A percentile compares a stretch with the other conserved stretches of the same genome.
These are phyloP conservation scores for Hemisphaericaspora subhashii DNA, from an alignment of 1,139 yeast species.

Conservation along the genomic window DNA sequence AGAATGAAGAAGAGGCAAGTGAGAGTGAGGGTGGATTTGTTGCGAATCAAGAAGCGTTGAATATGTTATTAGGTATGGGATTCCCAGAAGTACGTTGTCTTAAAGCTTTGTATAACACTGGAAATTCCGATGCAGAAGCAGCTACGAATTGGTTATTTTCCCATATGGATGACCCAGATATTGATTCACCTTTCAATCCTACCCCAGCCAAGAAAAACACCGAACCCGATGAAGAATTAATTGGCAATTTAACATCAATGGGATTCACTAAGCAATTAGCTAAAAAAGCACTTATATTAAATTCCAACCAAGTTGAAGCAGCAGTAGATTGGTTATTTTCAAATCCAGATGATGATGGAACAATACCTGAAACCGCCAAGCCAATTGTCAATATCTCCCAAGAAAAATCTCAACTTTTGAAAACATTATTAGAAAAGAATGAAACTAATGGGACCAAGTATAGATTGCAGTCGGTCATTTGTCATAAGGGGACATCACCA, in stretches of 20 bases:
- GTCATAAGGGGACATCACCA: constrained; percentile 93
- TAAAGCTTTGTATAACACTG: constrained; percentile 72
- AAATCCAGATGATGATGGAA: constrained; percentile 64
- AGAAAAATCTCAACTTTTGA: constrained; percentile 20
- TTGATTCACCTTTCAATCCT: constrained; percentile 60
- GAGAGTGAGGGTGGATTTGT: constrained; percentile 34
- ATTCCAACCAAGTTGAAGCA: constrained; percentile 60
- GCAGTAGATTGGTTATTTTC: constrained; percentile 90
- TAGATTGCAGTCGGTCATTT: constrained; percentile 66
- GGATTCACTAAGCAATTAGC: constrained; percentile 71
- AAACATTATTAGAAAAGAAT: constrained; percentile 15
- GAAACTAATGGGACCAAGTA: constrained; percentile 31
- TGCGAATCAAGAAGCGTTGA: constrained; percentile 58
- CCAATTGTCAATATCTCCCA: constrained; percentile 23
- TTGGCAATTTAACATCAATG: constrained; percentile 64
- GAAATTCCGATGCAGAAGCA: constrained; percentile 64
- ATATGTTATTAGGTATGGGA: constrained; percentile 77
- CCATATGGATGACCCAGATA: constrained; percentile 82
- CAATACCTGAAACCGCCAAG: constrained; percentile 18
- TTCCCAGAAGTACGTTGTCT: constrained; percentile 67
- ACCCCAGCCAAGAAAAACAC: constrained; percentile 8
- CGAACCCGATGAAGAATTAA: constrained; percentile 38
- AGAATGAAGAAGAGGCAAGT: constrained; percentile 11
- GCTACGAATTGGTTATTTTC: constrained; percentile 92
- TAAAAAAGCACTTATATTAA: constrained; percentile 64